Evolutionary conservation across 2,329 filamentous ascomycete species (phyloP), one percentile per base, ranked within the genome.

Genomic region (Fusarium cicatricum): DNA sequence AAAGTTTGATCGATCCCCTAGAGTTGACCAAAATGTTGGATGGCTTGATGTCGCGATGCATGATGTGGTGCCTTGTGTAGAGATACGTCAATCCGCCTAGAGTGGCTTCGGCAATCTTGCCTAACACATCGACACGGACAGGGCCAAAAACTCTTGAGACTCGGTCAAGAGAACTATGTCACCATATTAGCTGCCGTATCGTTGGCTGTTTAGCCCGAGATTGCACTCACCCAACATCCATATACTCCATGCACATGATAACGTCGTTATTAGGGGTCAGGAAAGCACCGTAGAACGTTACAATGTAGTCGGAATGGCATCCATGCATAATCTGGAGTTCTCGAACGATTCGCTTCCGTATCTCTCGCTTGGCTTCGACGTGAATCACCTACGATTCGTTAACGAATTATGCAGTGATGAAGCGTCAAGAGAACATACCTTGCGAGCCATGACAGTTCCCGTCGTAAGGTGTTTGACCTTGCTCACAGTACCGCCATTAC

Each of bases 181-280:
- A 36, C 7, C 6, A 23, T 16, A 38, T 69, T 43, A 69, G 55
- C 19, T 15, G n/a, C 19, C 26, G 29, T 19, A 11, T 28, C 5
- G 14, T 11, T 5, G 2, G 17, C 14, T 3, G 26, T 2, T 5
- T 17, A 12, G 10, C 14, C 10, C 3, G 12, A 3, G 19, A 11
- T 12, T 4, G 9, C 26, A 80, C 91, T 77, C 84, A 98, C 95
- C 95, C 95, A 73, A 94, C 92, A 77, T 99, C 95, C 92, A 97
- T 97, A 74, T 99, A 98, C 75, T 99, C 95, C 95, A 99, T 99
- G 76, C 95, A 99, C 89, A 99, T 94, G 68, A 98, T 96, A 55
- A 99, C 96, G 78, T 99, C 95, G 72, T 96, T 94, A 59, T 92
- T 92, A 71, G 96, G 91, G 73, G 97, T 98, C 71, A 98, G 85